Conservation (phyloP, 306 rosid species). For the Nissolia schottii region DNA sequence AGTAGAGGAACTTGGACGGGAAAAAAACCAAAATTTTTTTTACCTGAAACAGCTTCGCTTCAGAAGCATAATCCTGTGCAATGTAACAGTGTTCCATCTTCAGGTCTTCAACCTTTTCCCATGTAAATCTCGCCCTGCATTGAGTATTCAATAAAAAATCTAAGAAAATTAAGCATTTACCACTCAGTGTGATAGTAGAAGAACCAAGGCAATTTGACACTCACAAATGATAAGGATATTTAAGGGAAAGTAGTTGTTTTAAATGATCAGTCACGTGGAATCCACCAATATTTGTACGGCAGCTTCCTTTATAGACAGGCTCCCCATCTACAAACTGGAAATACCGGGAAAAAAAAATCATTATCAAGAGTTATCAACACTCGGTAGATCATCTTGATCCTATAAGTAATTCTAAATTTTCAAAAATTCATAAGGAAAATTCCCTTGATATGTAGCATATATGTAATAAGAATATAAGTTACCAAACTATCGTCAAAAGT, state of each 20-base stretch:
- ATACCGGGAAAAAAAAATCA: neutral
- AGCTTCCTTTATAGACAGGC: conserved; percentile 77
- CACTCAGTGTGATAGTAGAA: conserved; percentile 11
- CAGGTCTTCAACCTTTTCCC: conserved; percentile 98
- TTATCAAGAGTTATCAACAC: neutral
- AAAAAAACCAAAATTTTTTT: conserved; percentile 11
- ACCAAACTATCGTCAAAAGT: neutral
- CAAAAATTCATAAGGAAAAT: neutral
- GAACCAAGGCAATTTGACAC: conserved; percentile 30
- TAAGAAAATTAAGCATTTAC: neutral
- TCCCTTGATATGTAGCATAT: neutral
- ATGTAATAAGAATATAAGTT: neutral
- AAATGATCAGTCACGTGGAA: conserved; percentile 83
- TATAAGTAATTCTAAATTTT: neutral
- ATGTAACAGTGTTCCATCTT: conserved; percentile 97
- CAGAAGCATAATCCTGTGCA: conserved; percentile 61
- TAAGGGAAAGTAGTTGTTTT: conserved; percentile 88
- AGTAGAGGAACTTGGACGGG: neutral
- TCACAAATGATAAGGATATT: conserved; percentile 90
- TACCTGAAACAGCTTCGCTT: conserved; percentile 83
- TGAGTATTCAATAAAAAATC: conserved; percentile 11
- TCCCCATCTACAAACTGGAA: conserved; percentile 87
- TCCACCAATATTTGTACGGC: conserved; percentile 93
- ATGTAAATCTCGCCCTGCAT: conserved; percentile 77
- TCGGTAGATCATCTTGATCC: neutral